Evolutionary conservation across 257 asterid genomes (phyloP).

Genomic region (Solanum pimpinellifolium): DNA sequence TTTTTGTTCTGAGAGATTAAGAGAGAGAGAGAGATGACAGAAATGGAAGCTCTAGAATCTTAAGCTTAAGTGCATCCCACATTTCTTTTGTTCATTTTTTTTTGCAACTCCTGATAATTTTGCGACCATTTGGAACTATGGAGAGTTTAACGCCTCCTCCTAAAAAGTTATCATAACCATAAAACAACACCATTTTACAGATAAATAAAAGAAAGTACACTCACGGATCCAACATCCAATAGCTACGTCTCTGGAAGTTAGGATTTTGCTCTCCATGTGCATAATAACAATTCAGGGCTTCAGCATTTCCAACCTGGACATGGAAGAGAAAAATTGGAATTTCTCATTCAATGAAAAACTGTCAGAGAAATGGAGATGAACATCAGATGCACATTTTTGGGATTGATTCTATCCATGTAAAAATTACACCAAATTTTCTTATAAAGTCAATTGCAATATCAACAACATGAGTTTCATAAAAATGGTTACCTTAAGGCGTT

Average conservation of each 20-base stretch:
- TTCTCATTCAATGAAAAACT: not conserved
- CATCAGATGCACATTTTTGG: not conserved
- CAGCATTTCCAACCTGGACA: constrained; percentile 81
- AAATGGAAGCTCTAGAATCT: not conserved
- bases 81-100: not conserved
- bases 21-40: not conserved
- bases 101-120: not conserved
- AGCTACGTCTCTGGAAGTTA: constrained; percentile 88
- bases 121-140: not conserved
- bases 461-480: not conserved
- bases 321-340: constrained; percentile 11
- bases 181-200: not conserved
- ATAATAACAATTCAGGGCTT: constrained; percentile 88
- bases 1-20: not conserved
- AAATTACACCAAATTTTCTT: not conserved
- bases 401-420: not conserved
- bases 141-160: not conserved
- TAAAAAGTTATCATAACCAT: not conserved
- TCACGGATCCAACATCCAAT: constrained; percentile 93
- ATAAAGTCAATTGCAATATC: not conserved
- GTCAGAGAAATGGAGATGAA: not conserved
- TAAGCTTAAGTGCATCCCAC: not conserved
- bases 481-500: constrained; percentile 72
- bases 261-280: constrained; percentile 86
- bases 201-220: constrained; percentile 14